Base-by-base conservation (phyloP, 108 stramenopile genomes). In the Phaeodactylum tricornutum region DNA sequence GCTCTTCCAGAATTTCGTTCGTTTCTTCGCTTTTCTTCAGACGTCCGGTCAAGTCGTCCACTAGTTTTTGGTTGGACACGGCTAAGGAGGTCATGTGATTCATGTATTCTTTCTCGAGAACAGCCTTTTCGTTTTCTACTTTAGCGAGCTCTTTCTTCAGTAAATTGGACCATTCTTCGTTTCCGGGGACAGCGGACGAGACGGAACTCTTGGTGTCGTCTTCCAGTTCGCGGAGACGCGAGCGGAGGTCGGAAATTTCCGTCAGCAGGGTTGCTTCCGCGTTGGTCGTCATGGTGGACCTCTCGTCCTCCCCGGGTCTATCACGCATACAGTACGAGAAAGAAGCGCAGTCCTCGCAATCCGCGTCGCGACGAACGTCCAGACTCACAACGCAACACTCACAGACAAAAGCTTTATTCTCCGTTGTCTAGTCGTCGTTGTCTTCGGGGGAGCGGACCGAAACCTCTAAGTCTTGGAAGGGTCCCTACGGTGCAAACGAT, bases 71-170 rank as follows among this genome's bases (percentile, higher is more conserved):
- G 11, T 59, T 59, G 11, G 49, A 48, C 11, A 7, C 6, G 3
- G 38, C 49, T 21, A 59, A 17, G 4, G 2, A 22, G 11, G 58
- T 29, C 24, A 62, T 40, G 20, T 52, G 51, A 29, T 62, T 62
- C 61, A 62, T 53, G 24, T 53, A 46, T 3, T 53, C 43, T 25
- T 42, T 21, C 38, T 62, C 52, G 11, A 44, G 30, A 19, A 33
- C 21, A 19, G 61, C 61, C 44, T 53, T 53, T 23, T 62, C 61
- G 7, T 53, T 17, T 25, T 45, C 52, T 2, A 62, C 30, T 27
- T 37, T 43, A 24, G 41, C 24, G 23, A 62, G 29, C 46, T 62
- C 44, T 32, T 62, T 62, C 15, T 52, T 29, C 33, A 62, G 16
- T 4, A 19, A 11, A n/a, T n/a, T n/a, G n/a, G n/a, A n/a, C n/a